Percentiles rank a stretch among this genome's conserved stretches.
phyloP scores from a whole-genome alignment of 1,139 yeast genomes.

The Yamadazyma siamensis region DNA sequence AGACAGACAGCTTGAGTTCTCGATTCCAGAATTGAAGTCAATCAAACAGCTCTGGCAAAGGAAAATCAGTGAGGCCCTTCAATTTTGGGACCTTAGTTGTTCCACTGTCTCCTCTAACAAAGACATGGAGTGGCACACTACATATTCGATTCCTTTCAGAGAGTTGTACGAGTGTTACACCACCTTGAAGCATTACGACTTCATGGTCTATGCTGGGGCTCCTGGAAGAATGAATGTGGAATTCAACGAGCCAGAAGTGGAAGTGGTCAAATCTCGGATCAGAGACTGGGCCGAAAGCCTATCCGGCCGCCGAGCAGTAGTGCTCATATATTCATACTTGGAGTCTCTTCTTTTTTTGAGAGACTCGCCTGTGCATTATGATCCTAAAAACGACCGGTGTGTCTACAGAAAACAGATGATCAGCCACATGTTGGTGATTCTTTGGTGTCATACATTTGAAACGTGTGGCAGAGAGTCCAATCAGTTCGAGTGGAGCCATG shows the following conservation, averaged over 20 bases:
- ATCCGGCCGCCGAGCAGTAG: constrained; percentile 18
- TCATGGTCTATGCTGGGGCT: constrained; percentile 72
- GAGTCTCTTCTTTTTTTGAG: constrained; percentile 45
- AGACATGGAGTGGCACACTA: constrained; percentile 9
- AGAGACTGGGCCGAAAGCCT: constrained; percentile 41
- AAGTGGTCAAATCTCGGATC: constrained; percentile 45
- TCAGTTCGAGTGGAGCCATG: constrained; percentile 11
- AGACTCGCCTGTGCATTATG: constrained; percentile 28
- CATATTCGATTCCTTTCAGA: constrained; percentile 15
- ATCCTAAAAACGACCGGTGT: constrained; percentile 49
- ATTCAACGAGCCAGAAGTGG: constrained; percentile 50
- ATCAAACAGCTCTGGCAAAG: constrained; percentile 71
- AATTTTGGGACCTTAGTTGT: constrained; percentile 25
- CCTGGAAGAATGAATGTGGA: constrained; percentile 73
- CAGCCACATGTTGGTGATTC: constrained; percentile 36
- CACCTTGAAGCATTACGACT: constrained; percentile 53
- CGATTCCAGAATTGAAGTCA: constrained; percentile 33
- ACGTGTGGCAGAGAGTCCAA: constrained; percentile 37
- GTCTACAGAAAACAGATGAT: constrained; percentile 40
- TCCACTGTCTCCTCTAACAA: constrained; percentile 9
- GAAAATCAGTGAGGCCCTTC: constrained; percentile 57
- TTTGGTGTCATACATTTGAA: constrained; percentile 46
- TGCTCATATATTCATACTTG: constrained; percentile 54
- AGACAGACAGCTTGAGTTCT: constrained; percentile 14
- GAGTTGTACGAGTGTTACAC: constrained; percentile 17